These are phyloP conservation scores for Fusarium mexicanum DNA, from an alignment of 2,329 filamentous ascomycete species.

Conservation along the genomic window DNA sequence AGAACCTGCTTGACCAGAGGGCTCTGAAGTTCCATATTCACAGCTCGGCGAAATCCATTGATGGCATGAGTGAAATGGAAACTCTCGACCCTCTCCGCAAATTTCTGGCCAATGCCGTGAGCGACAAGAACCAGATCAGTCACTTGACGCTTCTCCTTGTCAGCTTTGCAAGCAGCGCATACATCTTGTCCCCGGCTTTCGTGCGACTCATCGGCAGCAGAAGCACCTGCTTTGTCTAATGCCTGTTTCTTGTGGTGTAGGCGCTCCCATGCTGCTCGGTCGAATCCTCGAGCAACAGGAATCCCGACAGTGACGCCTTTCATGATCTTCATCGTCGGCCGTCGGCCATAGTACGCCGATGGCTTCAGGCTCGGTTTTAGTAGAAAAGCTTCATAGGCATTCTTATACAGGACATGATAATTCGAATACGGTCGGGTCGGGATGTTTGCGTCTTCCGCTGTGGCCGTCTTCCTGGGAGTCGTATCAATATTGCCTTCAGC, in stretches of 20 bases:
- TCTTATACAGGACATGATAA: slow-evolving; percentile 88
- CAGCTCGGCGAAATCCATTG: slow-evolving; percentile 84
- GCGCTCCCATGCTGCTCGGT: slow-evolving; percentile 78
- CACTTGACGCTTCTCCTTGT: slow-evolving; percentile 74
- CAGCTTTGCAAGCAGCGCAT: slow-evolving; percentile 69
- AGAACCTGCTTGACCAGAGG: slow-evolving; percentile 79
- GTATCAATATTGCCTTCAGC: slow-evolving; percentile 61
- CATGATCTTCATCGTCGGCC: slow-evolving; percentile 83
- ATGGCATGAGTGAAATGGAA: slow-evolving; percentile 98
- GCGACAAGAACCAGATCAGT: slow-evolving; percentile 91
- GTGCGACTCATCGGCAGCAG: slow-evolving; percentile 43
- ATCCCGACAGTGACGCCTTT: slow-evolving; percentile 86
- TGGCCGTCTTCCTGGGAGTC: slow-evolving; percentile 43
- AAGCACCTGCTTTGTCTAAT: slow-evolving; percentile 43
- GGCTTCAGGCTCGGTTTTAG: slow-evolving; percentile 86
- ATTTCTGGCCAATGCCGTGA: slow-evolving; percentile 96
- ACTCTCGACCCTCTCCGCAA: slow-evolving; percentile 93
- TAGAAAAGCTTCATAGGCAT: slow-evolving; percentile 80
- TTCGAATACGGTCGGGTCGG: slow-evolving; percentile 71
- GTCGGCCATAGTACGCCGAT: slow-evolving; percentile 84
- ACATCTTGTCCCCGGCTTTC: slow-evolving; percentile 43
- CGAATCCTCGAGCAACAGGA: slow-evolving; percentile 89
- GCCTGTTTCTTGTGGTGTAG: slow-evolving; percentile 64
- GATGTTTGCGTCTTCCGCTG: slow-evolving; percentile 50
- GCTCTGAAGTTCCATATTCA: slow-evolving; percentile 84